Percentiles rank a stretch among this genome's conserved stretches.
phyloP scores from a whole-genome alignment of 2,329 filamentous ascomycete species.

The Sphaerulina vaccinii region DNA sequence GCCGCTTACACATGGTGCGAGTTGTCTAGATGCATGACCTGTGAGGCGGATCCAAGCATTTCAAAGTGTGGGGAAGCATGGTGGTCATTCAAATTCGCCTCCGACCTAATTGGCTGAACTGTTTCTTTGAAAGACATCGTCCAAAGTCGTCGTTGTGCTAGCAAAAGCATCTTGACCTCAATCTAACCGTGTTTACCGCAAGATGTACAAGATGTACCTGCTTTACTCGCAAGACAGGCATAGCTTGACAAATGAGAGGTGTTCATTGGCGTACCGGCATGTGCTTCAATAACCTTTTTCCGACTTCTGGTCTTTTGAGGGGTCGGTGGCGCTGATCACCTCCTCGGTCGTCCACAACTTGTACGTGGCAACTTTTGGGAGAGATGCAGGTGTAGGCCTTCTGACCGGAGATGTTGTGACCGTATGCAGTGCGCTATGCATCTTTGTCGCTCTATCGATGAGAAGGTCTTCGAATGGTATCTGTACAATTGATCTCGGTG shows the following conservation, averaged over 20 bases:
- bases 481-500: too few relatives aligned
- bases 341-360: background rate
- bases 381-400: background rate
- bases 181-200: slow-evolving; percentile 6
- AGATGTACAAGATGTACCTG: background rate
- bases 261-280: slow-evolving; percentile 7
- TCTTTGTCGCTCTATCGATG: too few relatives aligned
- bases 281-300: slow-evolving; percentile 5
- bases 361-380: slow-evolving; percentile 1
- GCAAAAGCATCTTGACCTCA: slow-evolving; percentile 3
- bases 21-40: slow-evolving; percentile 10
- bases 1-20: slow-evolving; percentile 5
- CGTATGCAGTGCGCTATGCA: background rate
- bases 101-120: background rate
- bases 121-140: slow-evolving; percentile 1
- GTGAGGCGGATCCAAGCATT: slow-evolving; percentile 5
- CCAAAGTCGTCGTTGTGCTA: slow-evolving; percentile 4
- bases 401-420: background rate
- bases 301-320: slow-evolving; percentile 5
- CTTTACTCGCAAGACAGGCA: background rate
- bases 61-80: slow-evolving; percentile 5
- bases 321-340: slow-evolving; percentile 13
- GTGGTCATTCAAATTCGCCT: slow-evolving; percentile 5
- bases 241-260: background rate
- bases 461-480: too few relatives aligned